Base-by-base conservation (phyloP, 1,284 basidiomycete genomes). In the Inonotus hispidus region DNA sequence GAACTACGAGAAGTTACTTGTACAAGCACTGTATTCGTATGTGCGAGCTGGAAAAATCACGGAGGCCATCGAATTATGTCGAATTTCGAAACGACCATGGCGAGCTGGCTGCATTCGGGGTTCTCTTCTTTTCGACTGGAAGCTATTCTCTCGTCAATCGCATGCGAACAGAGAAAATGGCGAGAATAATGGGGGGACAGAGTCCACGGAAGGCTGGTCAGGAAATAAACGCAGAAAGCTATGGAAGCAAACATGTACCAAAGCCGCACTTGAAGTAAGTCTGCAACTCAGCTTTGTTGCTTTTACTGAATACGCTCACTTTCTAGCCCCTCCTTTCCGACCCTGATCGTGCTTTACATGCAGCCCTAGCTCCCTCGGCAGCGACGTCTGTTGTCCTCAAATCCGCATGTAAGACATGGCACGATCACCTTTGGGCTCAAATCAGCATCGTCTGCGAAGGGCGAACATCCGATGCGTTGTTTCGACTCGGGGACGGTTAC, bases 341-440 rank as follows among this genome's bases (percentile, higher is more conserved):
- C 13, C 80, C 85, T 55, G 95, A 98, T 71, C 85, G 93, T 14
- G 82, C 88, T 0, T 75, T 98, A 0, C 96, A 95, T 67, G 95
- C 95, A 0, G 87, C 93, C 0, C 82, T 99, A 6, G 87, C 88
- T 0, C 95, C 95, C 2, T 83, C 85, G 0, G 79, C 82, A 2
- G 80, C 85, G 65, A 94, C 96, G 3, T 83, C 92, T 0, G 78
- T 78, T 5, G 80, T 93, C 6, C 85, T 98, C 10, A 83, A 83
- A 68, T 81, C 87, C 0, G 88, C 91, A 3, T 95, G 93, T 69
- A 77, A 87, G 38, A 90, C 88, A 27, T 99, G 95, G 95, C 90
- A 95, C 71, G 96, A 99, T 70, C 86, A 94, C 66, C 79, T 98
- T 0, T 99, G 96, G 97, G 93, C 92, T 1, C 88, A 93, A 66